Evolutionary conservation across 148 eudicot species (phyloP).

Genomic region (Amaranthus cruentus): DNA sequence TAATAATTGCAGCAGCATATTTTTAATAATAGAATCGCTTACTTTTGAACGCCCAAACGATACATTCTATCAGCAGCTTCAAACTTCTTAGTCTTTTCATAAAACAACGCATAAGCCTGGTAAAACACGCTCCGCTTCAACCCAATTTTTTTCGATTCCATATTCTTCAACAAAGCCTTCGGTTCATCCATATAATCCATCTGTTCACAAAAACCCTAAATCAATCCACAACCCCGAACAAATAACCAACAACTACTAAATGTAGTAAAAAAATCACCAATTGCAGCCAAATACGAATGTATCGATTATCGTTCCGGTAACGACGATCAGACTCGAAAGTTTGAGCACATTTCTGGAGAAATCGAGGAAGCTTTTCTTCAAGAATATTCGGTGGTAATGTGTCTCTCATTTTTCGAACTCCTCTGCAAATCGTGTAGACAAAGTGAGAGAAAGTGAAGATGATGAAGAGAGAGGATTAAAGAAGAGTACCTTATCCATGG

Average conservation of each 20-base stretch:
- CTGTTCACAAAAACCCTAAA: conserved; percentile 28
- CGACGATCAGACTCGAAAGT: conserved; percentile 65
- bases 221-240: conserved; percentile 10
- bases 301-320: conserved; percentile 69
- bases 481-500: conserved; percentile 80
- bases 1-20: background rate
- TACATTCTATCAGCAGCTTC: conserved; percentile 82
- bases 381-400: conserved; percentile 53
- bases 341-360: conserved; percentile 88
- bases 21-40: conserved; percentile 21
- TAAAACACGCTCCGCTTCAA: conserved; percentile 62
- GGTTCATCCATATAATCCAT: conserved; percentile 97
- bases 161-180: conserved; percentile 52
- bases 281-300: conserved; percentile 84
- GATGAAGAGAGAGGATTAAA: background rate
- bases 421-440: conserved; percentile 34
- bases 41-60: conserved; percentile 78
- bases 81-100: conserved; percentile 84
- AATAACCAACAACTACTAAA: background rate
- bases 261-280: conserved; percentile 35
- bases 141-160: conserved; percentile 74
- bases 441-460: conserved; percentile 3
- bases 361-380: conserved; percentile 78
- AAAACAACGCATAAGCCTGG: conserved; percentile 88
- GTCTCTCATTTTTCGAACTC: conserved; percentile 64